A percentile compares a stretch with the other conserved stretches of the same genome.
phyloP scores from a whole-genome alignment of 345 rosid species.

The Acer yangbiense region DNA sequence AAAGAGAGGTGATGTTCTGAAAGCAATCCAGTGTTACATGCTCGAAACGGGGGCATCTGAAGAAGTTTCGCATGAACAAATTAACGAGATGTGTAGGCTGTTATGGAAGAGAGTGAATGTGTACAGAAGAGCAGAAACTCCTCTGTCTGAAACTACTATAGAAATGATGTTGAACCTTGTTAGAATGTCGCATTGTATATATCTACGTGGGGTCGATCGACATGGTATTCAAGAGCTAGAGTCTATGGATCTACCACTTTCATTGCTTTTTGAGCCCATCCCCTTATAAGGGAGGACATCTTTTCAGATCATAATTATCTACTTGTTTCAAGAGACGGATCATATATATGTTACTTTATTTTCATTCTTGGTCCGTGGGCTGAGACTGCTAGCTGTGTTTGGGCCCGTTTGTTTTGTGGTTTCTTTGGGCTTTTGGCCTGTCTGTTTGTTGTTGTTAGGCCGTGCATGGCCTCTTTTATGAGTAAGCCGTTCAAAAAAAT shows the following conservation, averaged over 20 bases:
- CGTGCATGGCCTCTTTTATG: too few relatives aligned
- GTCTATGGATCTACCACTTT: neutral
- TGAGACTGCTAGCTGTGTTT: too few relatives aligned
- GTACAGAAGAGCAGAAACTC: neutral
- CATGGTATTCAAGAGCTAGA: conserved; percentile 7
- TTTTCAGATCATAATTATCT: too few relatives aligned
- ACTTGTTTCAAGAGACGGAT: too few relatives aligned
- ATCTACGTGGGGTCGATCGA: conserved; percentile 16
- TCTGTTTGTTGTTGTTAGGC: too few relatives aligned
- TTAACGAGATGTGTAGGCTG: conserved; percentile 14
- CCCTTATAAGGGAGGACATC: neutral
- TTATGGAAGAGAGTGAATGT: conserved; percentile 32
- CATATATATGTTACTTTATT: too few relatives aligned
- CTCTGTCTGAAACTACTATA: neutral
- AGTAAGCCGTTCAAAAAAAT: too few relatives aligned
- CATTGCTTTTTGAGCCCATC: conserved; percentile 14
- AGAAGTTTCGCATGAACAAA: conserved; percentile 27
- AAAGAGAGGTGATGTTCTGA: conserved; percentile 32
- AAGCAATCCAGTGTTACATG: conserved; percentile 45
- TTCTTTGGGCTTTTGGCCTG: too few relatives aligned
- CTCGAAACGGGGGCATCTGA: conserved; percentile 35
- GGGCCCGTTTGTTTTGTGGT: too few relatives aligned
- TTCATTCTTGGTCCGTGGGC: too few relatives aligned
- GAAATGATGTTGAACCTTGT: conserved; percentile 3
- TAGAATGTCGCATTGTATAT: conserved; percentile 12